Evolutionary conservation across 1,284 basidiomycete species (phyloP), one percentile per base, ranked within the genome.

Genomic region (Cryptococcus amylolentus): DNA sequence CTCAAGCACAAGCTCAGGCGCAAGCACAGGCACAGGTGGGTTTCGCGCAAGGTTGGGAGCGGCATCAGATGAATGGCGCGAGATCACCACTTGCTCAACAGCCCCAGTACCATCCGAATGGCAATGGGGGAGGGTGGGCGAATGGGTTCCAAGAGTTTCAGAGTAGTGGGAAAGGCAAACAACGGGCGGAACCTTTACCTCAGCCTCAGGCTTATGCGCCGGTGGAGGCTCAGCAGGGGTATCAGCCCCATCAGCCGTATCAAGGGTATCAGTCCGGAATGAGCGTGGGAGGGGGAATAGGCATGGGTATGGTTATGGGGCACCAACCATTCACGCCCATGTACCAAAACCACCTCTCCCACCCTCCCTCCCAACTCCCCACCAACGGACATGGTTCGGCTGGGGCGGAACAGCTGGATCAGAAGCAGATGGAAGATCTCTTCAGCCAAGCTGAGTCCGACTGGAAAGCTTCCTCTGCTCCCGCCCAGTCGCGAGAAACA

Each of bases 371-470:
- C 38, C 51, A 39, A 13, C 26, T 26, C 9, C 6, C 27, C 26
- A 9, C 26, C 10, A 26, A 39, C 23, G 52, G 42, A 8, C 37
- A 27, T 26, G 23, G 23, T 23, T 23, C 23, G 23, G 23, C 23
- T 3, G n/a, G 20, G 20, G 14, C 41, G 14, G 23, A 38, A 26
- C 42, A 50, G n/a, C 37, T 48, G n/a, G 12, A 46, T 16, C 23
- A 18, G 26, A 47, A 55, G 48, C 49, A 56, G 46, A 61, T 60
- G 54, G 57, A 65, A 16, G 57, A 61, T 7, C 52, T 58, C 5
- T 61, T 65, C 26, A 52, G 56, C 16, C 40, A 74, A 88, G 84
- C 53, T 90, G 18, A 90, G 86, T 35, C 83, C 80, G 58, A 84
- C 81, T 61, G 50, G 63, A 87, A 87, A 63, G 85, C 82, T 6